phyloP scores from a whole-genome alignment of 129 eudicot genomes.

The Flaveria linearis region DNA sequence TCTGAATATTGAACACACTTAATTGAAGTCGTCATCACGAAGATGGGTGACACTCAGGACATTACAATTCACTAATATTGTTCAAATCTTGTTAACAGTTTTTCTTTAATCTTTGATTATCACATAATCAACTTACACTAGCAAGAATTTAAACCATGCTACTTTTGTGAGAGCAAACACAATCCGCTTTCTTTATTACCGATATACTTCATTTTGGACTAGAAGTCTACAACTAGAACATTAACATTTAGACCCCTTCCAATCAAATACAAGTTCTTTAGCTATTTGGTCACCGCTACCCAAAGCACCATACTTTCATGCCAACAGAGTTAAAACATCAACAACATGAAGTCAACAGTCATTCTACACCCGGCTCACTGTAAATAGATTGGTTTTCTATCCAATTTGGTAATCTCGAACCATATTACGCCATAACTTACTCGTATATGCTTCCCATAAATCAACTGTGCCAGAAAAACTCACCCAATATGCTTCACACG shows the following conservation, averaged over 20 bases:
- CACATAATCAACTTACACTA: too few relatives aligned
- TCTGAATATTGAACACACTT: too few relatives aligned
- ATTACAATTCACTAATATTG: too few relatives aligned
- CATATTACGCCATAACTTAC: conserved; percentile 48
- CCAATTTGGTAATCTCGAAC: conserved; percentile 64
- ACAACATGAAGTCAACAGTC: background rate
- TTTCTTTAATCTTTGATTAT: too few relatives aligned
- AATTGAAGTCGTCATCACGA: too few relatives aligned
- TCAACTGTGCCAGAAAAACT: conserved; percentile 50
- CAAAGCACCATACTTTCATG: background rate
- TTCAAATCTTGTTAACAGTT: too few relatives aligned
- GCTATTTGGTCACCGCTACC: background rate
- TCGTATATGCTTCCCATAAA: conserved; percentile 68
- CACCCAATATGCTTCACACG: conserved; percentile 36
- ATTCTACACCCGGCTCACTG: conserved; percentile 24
- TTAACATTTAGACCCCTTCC: background rate
- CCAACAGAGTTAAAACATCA: background rate
- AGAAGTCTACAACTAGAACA: background rate
- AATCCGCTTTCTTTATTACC: background rate
- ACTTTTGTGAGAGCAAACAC: too few relatives aligned
- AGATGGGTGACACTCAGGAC: too few relatives aligned
- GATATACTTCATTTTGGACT: background rate
- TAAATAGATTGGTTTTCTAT: conserved; percentile 53
- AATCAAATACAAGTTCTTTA: background rate
- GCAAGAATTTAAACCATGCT: too few relatives aligned